Conservation (phyloP, 352 stramenopile species). For the Blastocystis sp. region DNA sequence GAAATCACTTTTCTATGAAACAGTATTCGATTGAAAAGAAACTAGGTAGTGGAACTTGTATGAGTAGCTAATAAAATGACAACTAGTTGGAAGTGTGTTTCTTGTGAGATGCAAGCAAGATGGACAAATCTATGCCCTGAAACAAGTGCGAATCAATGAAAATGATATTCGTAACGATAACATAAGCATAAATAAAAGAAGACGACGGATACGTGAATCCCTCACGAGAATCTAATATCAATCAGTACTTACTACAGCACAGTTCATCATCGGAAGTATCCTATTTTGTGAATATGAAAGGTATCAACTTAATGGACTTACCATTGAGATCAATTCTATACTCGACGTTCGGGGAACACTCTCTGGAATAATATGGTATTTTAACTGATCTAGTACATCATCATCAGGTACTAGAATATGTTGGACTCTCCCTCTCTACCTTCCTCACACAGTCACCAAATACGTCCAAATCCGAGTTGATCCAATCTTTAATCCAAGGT, state of each 20-base stretch:
- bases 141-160: slow-evolving; percentile 34
- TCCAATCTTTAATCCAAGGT: slow-evolving; percentile 66
- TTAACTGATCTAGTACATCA: neutral
- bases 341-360: neutral
- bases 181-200: neutral
- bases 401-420: slow-evolving; percentile 14
- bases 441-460: neutral
- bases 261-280: neutral
- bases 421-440: neutral
- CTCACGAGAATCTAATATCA: slow-evolving; percentile 4
- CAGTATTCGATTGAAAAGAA: slow-evolving; percentile 30
- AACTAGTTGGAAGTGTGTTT: slow-evolving; percentile 59
- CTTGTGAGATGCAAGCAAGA: neutral
- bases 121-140: neutral
- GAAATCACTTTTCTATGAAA: slow-evolving; percentile 1
- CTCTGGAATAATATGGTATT: slow-evolving; percentile 57
- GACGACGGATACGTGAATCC: neutral
- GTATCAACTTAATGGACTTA: neutral
- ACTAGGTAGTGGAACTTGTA: slow-evolving; percentile 52
- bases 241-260: neutral
- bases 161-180: neutral
- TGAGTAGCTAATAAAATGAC: neutral
- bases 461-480: neutral
- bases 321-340: slow-evolving; percentile 57
- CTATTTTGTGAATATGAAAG: slow-evolving; percentile 45